These are phyloP conservation scores for Lasiosphaeria hispida DNA, from an alignment of 495 filamentous ascomycete species.

Conservation along the genomic window DNA sequence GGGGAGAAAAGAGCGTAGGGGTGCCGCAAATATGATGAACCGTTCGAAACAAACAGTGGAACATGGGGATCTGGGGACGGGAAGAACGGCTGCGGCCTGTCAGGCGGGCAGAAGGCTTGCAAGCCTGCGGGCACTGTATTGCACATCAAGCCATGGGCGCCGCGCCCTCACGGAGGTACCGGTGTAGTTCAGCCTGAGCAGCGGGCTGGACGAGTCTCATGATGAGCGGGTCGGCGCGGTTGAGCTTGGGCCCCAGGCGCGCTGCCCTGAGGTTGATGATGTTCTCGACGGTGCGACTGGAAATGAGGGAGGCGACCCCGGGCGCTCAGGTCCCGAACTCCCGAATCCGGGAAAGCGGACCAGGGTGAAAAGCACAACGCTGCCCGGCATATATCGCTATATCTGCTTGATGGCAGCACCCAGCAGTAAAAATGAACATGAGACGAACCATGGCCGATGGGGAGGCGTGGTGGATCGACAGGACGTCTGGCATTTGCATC, in stretches of 20 bases:
- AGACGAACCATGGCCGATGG: slow-evolving; percentile 10
- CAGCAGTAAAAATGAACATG: slow-evolving; percentile 5
- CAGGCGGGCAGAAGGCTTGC: not conserved
- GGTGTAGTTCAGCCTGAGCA: not conserved
- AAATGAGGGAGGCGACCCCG: not conserved
- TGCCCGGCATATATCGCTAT: not conserved
- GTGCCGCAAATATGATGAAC: not conserved
- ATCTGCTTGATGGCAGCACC: not conserved
- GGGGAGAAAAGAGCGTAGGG: not conserved
- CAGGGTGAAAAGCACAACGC: not conserved
- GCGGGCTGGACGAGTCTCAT: not conserved
- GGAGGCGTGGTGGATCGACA: slow-evolving; percentile 9
- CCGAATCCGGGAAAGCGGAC: slow-evolving; percentile 11
- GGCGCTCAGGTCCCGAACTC: slow-evolving; percentile 4
- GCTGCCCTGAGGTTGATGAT: not conserved
- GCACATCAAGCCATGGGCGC: not conserved
- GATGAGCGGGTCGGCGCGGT: slow-evolving; percentile 3
- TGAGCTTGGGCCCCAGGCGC: not conserved
- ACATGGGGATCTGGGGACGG: slow-evolving; percentile 13
- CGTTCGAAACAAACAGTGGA: slow-evolving; percentile 4
- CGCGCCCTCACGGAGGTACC: not conserved
- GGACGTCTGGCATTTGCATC: slow-evolving; percentile 1
- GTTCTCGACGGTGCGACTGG: not conserved
- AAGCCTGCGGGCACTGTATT: not conserved
- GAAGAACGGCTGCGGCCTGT: not conserved